phyloP scores from a whole-genome alignment of 1,284 basidiomycete genomes.

The Singerocomus rubriflavus region DNA sequence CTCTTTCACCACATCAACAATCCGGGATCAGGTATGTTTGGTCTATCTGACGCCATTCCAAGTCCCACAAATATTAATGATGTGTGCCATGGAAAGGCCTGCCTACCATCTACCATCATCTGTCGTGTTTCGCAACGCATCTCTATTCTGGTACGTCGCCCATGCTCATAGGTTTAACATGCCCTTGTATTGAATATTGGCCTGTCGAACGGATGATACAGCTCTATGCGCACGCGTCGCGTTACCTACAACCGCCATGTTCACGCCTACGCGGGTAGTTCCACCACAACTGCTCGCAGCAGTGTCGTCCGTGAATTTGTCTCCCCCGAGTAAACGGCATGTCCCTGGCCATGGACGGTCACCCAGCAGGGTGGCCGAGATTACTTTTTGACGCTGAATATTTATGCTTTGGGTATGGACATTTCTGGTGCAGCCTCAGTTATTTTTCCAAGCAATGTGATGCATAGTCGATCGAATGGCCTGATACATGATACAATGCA shows the following conservation, averaged over 20 bases:
- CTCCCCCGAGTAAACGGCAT: neutral
- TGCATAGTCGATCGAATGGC: neutral
- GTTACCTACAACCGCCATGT: neutral
- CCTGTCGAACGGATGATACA: neutral
- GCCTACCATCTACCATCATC: neutral
- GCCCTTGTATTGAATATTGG: neutral
- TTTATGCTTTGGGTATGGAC: neutral
- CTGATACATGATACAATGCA: neutral
- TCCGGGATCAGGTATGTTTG: neutral
- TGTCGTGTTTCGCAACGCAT: neutral
- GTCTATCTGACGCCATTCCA: no score
- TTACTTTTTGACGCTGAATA: constrained; percentile 10
- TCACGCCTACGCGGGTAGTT: neutral
- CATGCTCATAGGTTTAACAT: no score
- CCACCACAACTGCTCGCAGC: neutral
- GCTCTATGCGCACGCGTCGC: neutral
- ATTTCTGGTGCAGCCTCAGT: neutral
- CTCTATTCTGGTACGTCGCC: constrained; percentile 8
- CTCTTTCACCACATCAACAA: neutral
- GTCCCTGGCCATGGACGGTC: constrained; percentile 11
- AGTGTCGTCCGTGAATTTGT: constrained; percentile 6
- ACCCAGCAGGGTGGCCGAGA: constrained; percentile 13
- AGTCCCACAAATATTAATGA: neutral
- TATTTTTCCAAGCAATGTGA: neutral
- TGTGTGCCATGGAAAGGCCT: neutral